These are phyloP conservation scores for Blastosporella zonata DNA, from an alignment of 1,284 basidiomycete genomes.

Conservation along the genomic window DNA sequence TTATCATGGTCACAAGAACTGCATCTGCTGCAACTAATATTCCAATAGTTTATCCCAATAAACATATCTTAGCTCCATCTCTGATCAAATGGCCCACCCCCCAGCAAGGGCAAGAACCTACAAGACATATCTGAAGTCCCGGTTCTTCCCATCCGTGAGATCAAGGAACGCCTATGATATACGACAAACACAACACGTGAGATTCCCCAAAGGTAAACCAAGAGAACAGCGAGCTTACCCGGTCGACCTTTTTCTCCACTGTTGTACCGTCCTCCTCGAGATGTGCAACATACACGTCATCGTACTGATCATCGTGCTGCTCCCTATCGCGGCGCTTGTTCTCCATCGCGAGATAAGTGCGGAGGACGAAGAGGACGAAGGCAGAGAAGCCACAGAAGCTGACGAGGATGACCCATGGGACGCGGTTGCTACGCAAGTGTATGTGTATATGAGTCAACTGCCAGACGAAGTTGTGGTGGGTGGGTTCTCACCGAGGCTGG, in stretches of 20 bases:
- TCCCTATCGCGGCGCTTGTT: conserved; percentile 62
- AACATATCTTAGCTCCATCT: too few species aligned
- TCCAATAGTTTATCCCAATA: too few species aligned
- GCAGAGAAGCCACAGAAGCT: conserved; percentile 53
- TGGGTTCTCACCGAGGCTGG: conserved; percentile 50
- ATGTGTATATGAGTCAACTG: neutral
- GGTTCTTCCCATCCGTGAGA: too few species aligned
- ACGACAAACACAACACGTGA: neutral
- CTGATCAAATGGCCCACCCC: too few species aligned
- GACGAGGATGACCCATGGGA: conserved; percentile 69
- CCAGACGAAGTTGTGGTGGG: neutral
- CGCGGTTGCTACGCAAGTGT: conserved; percentile 43
- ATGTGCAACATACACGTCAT: conserved; percentile 58
- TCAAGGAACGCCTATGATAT: too few species aligned
- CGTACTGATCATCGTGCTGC: conserved; percentile 56
- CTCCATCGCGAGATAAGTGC: conserved; percentile 59
- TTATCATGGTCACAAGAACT: conserved; percentile 84
- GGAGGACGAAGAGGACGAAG: conserved; percentile 52
- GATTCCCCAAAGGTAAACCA: neutral
- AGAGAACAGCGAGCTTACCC: neutral
- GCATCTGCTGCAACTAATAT: too few species aligned
- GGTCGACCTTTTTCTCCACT: conserved; percentile 28
- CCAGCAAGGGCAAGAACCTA: too few species aligned
- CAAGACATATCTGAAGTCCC: too few species aligned
- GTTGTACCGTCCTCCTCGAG: conserved; percentile 51